Evolutionary conservation across 257 asterid genomes (phyloP).

Genomic region (Agastache rugosa): DNA sequence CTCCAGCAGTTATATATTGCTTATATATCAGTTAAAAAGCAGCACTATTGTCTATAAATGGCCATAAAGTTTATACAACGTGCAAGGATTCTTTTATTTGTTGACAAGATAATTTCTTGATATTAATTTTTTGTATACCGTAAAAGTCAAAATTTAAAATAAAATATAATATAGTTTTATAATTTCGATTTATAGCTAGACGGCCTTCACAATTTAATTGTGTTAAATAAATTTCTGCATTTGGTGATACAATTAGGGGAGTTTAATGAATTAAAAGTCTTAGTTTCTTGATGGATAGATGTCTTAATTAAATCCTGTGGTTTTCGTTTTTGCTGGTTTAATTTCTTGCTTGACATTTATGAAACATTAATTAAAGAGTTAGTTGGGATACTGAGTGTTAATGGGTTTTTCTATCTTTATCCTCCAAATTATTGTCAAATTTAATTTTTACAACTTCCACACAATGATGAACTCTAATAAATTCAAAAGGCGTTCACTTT

Average conservation of each 20-base stretch:
- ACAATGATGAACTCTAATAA: not conserved
- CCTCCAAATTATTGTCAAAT: slow-evolving; percentile 14
- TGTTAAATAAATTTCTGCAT: not conserved
- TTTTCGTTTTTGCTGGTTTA: not conserved
- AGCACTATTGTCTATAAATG: too few relatives aligned
- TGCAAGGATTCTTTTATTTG: too few relatives aligned
- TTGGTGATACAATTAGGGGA: not conserved
- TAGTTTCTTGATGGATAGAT: not conserved
- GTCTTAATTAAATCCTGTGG: not conserved
- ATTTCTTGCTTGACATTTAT: slow-evolving; percentile 8
- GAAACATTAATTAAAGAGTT: slow-evolving; percentile 19
- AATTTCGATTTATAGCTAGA: too few relatives aligned
- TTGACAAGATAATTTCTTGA: too few relatives aligned
- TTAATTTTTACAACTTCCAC: slow-evolving; percentile 13
- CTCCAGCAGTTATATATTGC: too few relatives aligned
- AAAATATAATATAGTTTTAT: too few relatives aligned
- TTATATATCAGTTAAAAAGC: too few relatives aligned
- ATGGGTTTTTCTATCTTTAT: slow-evolving; percentile 10
- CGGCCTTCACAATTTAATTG: too few relatives aligned
- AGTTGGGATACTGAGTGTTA: slow-evolving; percentile 19
- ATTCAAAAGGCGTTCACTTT: not conserved
- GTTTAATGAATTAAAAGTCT: not conserved
- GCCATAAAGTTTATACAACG: too few relatives aligned
- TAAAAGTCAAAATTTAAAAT: not conserved
- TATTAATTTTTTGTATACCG: too few relatives aligned